Conservation (phyloP, 2,329 filamentous ascomycete genomes). For the Tolypocladium paradoxum region DNA sequence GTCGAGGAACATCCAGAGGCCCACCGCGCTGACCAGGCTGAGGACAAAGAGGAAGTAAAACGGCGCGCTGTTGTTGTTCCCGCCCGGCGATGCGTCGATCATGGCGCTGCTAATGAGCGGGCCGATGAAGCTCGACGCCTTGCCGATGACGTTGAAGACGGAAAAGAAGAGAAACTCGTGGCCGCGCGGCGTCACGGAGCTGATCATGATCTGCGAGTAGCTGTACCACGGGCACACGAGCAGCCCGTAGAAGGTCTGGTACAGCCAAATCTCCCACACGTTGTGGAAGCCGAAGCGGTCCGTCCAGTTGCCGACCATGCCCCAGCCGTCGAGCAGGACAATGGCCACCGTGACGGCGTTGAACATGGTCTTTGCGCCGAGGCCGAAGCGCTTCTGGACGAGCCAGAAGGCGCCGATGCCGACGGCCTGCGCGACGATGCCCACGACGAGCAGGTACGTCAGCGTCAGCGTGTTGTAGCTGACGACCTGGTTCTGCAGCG, state of each 20-base stretch:
- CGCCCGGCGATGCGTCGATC: conserved; percentile 46
- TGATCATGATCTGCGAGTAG: conserved; percentile 62
- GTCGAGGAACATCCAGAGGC: conserved; percentile 46
- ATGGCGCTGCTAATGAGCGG: conserved; percentile 60
- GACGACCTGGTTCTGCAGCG: conserved; percentile 54
- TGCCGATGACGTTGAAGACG: conserved; percentile 58
- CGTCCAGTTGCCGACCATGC: conserved; percentile 36
- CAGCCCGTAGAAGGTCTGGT: conserved; percentile 49
- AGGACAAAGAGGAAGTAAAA: conserved; percentile 57
- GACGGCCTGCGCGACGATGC: conserved; percentile 50
- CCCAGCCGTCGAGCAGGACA: conserved; percentile 43
- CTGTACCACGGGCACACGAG: conserved; percentile 61
- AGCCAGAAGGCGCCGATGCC: conserved; percentile 54
- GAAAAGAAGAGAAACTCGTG: conserved; percentile 63
- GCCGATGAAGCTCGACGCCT: conserved; percentile 57
- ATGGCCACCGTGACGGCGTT: conserved; percentile 51
- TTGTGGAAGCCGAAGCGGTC: conserved; percentile 32
- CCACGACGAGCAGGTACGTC: conserved; percentile 56
- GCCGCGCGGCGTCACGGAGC: conserved; percentile 55
- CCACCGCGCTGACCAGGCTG: conserved; percentile 41
- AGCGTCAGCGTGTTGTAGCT: conserved; percentile 53
- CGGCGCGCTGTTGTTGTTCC: conserved; percentile 47
- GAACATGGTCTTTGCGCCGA: conserved; percentile 60
- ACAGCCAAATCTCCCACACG: conserved; percentile 34
- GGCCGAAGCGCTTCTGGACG: conserved; percentile 46